Conservation (phyloP, 148 eudicot species). For the Chenopodium suecicum region DNA sequence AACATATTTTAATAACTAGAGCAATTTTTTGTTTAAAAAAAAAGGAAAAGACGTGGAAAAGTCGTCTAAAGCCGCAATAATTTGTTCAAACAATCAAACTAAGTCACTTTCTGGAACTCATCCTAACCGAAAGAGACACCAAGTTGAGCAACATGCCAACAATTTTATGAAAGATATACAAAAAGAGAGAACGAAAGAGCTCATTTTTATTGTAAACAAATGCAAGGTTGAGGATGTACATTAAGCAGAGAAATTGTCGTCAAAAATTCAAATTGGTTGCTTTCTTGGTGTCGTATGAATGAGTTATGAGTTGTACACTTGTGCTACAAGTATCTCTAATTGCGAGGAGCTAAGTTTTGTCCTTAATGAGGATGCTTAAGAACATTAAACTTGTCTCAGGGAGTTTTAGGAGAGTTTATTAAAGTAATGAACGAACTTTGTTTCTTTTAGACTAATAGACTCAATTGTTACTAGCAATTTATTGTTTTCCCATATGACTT, state of each 20-base stretch:
- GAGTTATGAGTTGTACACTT: not conserved
- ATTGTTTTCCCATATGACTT: too few species aligned
- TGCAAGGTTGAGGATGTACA: not conserved
- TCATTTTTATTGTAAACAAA: not conserved
- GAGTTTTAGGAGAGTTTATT: not conserved
- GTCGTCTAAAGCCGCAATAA: conserved; percentile 10
- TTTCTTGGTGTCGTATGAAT: not conserved
- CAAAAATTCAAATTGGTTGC: not conserved
- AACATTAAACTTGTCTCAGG: not conserved
- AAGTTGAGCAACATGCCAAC: conserved; percentile 2
- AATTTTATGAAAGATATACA: not conserved
- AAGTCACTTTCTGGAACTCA: conserved; percentile 19
- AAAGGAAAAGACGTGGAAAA: not conserved
- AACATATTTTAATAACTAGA: not conserved
- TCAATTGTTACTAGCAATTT: too few species aligned
- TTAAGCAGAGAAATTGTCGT: not conserved
- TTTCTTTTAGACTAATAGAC: not conserved
- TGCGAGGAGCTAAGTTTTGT: too few species aligned
- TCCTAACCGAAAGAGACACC: conserved; percentile 12
- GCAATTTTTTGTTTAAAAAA: not conserved
- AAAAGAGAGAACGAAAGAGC: not conserved
- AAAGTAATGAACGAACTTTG: not conserved
- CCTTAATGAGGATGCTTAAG: too few species aligned
- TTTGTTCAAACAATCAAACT: not conserved
- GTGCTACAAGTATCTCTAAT: too few species aligned